These are phyloP conservation scores for Phlegmacium glaucopus DNA, from an alignment of 768 basidiomycete genomes.

Conservation along the genomic window DNA sequence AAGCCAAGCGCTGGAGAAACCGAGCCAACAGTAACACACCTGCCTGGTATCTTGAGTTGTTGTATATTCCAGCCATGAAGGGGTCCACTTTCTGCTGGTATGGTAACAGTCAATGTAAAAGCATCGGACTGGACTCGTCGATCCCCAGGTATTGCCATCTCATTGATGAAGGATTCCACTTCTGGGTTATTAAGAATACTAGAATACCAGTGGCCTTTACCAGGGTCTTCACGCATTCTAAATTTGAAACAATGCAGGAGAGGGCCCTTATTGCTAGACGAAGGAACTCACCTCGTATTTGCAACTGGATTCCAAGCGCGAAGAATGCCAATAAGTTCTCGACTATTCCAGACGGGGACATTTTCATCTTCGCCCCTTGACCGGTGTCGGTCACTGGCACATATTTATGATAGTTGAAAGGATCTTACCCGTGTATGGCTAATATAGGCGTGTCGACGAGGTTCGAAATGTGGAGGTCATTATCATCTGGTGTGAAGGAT, in stretches of 20 bases:
- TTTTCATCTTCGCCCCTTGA: constrained; percentile 75
- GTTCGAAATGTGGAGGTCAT: constrained; percentile 83
- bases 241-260: not conserved
- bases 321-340: constrained; percentile 59
- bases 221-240: constrained; percentile 62
- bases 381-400: not conserved
- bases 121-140: constrained; percentile 11
- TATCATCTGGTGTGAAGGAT: constrained; percentile 79
- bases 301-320: constrained; percentile 52
- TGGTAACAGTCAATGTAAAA: constrained; percentile 74
- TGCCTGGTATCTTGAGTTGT: constrained; percentile 58
- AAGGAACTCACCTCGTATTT: constrained; percentile 46
- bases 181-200: constrained; percentile 50
- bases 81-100: constrained; percentile 66
- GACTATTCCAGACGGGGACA: constrained; percentile 83
- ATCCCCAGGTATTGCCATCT: constrained; percentile 11
- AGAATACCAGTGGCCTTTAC: constrained; percentile 69
- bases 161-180: constrained; percentile 56
- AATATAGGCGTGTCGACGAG: constrained; percentile 65
- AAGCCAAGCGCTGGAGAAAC: too few species aligned
- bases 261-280: not conserved
- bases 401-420: not conserved
- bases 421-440: constrained; percentile 72
- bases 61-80: constrained; percentile 70
- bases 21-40: constrained; percentile 37